phyloP scores from a whole-genome alignment of 2,329 filamentous ascomycete species.

The Fulvia fulva region DNA sequence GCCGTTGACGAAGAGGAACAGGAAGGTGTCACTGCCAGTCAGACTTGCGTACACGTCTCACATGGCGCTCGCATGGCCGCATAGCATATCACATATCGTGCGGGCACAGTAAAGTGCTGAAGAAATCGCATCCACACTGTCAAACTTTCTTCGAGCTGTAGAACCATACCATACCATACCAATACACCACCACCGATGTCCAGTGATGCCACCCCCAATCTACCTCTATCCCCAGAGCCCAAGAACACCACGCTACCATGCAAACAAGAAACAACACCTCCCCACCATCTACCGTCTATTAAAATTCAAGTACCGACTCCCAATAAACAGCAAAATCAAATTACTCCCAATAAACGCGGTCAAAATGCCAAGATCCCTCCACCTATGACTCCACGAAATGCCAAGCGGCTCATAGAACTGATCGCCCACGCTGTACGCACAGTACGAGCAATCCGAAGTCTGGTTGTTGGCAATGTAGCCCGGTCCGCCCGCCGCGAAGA shows the following conservation, averaged over 20 bases:
- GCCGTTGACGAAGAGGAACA: not conserved
- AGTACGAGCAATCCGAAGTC: conserved; percentile 71
- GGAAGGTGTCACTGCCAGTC: not conserved
- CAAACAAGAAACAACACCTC: not conserved
- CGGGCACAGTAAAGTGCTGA: too few species aligned
- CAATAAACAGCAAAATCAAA: conserved; percentile 60
- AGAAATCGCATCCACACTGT: too few species aligned
- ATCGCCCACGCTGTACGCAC: conserved; percentile 74
- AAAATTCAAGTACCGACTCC: conserved; percentile 46
- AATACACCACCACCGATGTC: not conserved
- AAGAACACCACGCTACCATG: not conserved
- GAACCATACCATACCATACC: not conserved
- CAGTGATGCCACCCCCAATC: not conserved
- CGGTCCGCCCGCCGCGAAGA: conserved; percentile 63
- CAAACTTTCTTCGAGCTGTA: too few species aligned
- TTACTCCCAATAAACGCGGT: conserved; percentile 74
- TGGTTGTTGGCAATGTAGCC: conserved; percentile 68
- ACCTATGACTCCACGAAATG: conserved; percentile 64
- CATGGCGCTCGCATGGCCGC: not conserved
- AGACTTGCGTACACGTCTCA: not conserved
- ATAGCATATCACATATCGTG: too few species aligned
- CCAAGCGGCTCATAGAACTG: conserved; percentile 70
- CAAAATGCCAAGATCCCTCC: conserved; percentile 80
- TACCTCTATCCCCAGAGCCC: not conserved
- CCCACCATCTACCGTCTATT: conserved; percentile 31